Conservation (phyloP, 1,139 yeast species). For the Yamadazyma membranifaciens region DNA sequence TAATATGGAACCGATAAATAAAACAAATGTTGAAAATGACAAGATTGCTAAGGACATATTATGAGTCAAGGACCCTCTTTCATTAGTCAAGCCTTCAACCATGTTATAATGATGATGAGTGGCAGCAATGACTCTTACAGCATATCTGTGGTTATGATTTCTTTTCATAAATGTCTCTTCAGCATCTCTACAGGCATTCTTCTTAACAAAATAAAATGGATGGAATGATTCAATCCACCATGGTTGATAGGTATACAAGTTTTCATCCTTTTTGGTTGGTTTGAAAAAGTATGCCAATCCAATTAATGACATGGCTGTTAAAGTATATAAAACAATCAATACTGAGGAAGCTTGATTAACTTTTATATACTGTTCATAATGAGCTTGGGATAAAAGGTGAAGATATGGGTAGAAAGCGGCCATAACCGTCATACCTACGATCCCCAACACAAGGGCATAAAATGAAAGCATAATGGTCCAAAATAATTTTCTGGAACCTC, state of each 20-base stretch:
- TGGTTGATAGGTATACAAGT: conserved; percentile 65
- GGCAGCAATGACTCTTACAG: conserved; percentile 49
- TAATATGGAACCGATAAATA: conserved; percentile 57
- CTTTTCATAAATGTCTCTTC: conserved; percentile 50
- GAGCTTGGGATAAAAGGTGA: conserved; percentile 47
- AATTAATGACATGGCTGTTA: conserved; percentile 52
- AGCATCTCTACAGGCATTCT: conserved; percentile 48
- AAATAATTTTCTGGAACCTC: conserved; percentile 58
- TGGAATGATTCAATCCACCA: conserved; percentile 73
- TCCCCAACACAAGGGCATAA: conserved; percentile 55
- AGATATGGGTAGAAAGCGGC: conserved; percentile 67
- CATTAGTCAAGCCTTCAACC: conserved; percentile 43
- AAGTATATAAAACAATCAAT: conserved; percentile 56
- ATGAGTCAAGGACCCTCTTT: conserved; percentile 50
- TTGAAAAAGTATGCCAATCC: conserved; percentile 52
- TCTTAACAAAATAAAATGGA: conserved; percentile 53
- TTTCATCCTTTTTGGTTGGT: conserved; percentile 56
- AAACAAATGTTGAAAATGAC: conserved; percentile 47
- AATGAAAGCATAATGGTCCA: conserved; percentile 52
- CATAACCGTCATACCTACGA: conserved; percentile 65
- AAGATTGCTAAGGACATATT: conserved; percentile 49
- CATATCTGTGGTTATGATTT: conserved; percentile 50
- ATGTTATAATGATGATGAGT: conserved; percentile 42
- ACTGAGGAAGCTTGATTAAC: conserved; percentile 60
- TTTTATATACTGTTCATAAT: conserved; percentile 50